Conservation (phyloP, 129 eudicot species). For the Pulicaria dysenterica region DNA sequence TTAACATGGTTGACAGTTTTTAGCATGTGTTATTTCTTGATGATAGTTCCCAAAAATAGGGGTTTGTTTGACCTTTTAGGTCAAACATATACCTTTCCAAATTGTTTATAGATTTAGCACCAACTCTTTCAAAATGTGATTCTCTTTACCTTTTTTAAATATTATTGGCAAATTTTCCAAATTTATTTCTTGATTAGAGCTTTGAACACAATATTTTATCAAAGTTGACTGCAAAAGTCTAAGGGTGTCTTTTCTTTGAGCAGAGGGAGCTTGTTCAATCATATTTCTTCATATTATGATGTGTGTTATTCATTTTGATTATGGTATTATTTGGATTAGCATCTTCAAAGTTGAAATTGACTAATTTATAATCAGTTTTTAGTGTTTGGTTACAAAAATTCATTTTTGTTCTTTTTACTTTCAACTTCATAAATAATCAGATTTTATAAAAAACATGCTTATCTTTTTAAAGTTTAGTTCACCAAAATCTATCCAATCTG, state of each 20-base stretch:
- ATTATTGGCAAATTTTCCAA: neutral
- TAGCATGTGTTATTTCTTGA: neutral
- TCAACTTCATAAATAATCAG: too few relatives aligned
- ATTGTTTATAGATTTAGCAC: neutral
- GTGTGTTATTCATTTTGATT: neutral
- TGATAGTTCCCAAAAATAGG: neutral
- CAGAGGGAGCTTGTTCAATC: neutral
- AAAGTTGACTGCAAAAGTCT: neutral
- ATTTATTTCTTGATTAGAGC: neutral
- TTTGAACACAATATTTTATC: neutral
- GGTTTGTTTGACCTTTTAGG: conserved; percentile 16
- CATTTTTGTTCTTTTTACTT: too few relatives aligned
- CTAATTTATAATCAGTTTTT: too few relatives aligned
- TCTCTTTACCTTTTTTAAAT: neutral
- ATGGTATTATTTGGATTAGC: neutral
- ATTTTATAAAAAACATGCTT: too few relatives aligned
- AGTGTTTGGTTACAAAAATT: too few relatives aligned
- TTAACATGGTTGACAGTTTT: neutral
- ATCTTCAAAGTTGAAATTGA: neutral
- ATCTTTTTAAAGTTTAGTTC: too few relatives aligned
- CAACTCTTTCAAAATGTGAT: neutral
- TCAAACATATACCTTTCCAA: neutral
- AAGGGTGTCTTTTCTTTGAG: neutral
- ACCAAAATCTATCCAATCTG: too few relatives aligned
- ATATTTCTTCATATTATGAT: neutral